These are phyloP conservation scores for Pulveroboletus sp. DNA, from an alignment of 768 basidiomycete species.

Conservation along the genomic window DNA sequence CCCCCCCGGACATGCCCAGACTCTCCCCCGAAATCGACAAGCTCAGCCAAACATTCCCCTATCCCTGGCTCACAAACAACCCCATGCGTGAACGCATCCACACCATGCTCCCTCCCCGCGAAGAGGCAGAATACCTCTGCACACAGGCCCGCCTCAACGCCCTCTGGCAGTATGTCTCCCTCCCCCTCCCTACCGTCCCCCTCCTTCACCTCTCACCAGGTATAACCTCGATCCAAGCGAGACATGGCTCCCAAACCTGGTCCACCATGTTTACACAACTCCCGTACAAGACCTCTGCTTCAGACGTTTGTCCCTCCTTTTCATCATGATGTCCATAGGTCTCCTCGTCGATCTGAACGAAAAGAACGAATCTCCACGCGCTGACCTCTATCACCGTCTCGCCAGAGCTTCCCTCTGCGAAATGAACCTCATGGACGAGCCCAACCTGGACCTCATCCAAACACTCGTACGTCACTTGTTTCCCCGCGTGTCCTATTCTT, in stretches of 20 bases:
- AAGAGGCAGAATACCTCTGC: constrained; percentile 59
- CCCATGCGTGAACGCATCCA: constrained; percentile 62
- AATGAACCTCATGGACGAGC: constrained; percentile 72
- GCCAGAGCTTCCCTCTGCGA: constrained; percentile 69
- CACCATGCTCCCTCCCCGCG: constrained; percentile 56
- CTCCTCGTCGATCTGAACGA: constrained; percentile 62
- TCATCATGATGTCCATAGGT: constrained; percentile 74
- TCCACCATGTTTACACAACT: constrained; percentile 65
- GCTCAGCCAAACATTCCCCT: constrained; percentile 67
- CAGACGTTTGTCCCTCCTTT: constrained; percentile 60
- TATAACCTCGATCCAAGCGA: constrained; percentile 70
- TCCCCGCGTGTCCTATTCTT: constrained; percentile 27
- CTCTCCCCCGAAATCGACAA: constrained; percentile 37
- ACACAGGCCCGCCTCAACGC: constrained; percentile 65
- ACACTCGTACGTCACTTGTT: constrained; percentile 46
- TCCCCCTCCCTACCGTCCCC: neutral
- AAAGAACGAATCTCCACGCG: constrained; percentile 52
- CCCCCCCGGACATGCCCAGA: constrained; percentile 11
- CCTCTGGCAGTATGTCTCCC: constrained; percentile 63
- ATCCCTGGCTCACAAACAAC: constrained; percentile 64
- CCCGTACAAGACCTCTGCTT: constrained; percentile 61
- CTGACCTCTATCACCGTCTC: constrained; percentile 65
- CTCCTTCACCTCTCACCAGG: constrained; percentile 32
- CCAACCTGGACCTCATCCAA: constrained; percentile 70
- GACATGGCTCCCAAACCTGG: constrained; percentile 65